Evolutionary conservation across 371 early-diverging fungal genomes (phyloP).

Genomic region (Polyrhizophydium stewartii): DNA sequence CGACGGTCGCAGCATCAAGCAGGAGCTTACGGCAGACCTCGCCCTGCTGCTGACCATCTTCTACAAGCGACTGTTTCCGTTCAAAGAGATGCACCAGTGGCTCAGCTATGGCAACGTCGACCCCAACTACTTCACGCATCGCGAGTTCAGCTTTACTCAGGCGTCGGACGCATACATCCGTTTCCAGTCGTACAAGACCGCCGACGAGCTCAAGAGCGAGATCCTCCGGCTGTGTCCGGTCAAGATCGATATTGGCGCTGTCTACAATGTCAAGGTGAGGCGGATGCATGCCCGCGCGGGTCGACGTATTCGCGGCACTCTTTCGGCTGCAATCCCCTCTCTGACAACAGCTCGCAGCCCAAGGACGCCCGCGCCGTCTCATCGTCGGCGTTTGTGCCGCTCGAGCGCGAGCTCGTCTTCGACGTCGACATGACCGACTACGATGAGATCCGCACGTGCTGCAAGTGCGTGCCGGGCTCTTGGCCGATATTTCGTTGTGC

Average conservation of each 20-base stretch:
- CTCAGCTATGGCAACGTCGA: conserved; percentile 66
- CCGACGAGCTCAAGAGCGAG: conserved; percentile 72
- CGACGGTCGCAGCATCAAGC: not conserved
- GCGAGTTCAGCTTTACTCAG: conserved; percentile 94
- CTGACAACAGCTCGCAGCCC: too few species aligned
- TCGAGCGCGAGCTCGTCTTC: conserved; percentile 95
- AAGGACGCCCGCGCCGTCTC: conserved; percentile 71
- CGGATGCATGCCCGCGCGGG: not conserved
- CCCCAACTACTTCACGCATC: conserved; percentile 64
- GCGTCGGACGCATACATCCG: conserved; percentile 78
- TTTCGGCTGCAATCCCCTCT: not conserved
- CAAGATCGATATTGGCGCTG: conserved; percentile 98
- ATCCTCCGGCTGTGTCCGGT: conserved; percentile 68
- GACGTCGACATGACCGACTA: conserved; percentile 99
- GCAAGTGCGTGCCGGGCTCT: conserved; percentile 49
- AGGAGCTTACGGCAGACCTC: not conserved
- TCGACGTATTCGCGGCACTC: not conserved
- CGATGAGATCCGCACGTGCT: conserved; percentile 94
- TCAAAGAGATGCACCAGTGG: conserved; percentile 73
- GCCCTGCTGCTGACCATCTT: conserved; percentile 38
- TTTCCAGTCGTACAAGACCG: conserved; percentile 76
- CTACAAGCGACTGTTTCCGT: conserved; percentile 84
- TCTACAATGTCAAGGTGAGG: conserved; percentile 76
- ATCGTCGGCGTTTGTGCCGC: conserved; percentile 68
- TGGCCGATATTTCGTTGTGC: not conserved